Percentiles rank a stretch among this genome's conserved stretches.
phyloP scores from a whole-genome alignment of 2,329 filamentous ascomycete genomes.

The Lasiodiplodia citricola region DNA sequence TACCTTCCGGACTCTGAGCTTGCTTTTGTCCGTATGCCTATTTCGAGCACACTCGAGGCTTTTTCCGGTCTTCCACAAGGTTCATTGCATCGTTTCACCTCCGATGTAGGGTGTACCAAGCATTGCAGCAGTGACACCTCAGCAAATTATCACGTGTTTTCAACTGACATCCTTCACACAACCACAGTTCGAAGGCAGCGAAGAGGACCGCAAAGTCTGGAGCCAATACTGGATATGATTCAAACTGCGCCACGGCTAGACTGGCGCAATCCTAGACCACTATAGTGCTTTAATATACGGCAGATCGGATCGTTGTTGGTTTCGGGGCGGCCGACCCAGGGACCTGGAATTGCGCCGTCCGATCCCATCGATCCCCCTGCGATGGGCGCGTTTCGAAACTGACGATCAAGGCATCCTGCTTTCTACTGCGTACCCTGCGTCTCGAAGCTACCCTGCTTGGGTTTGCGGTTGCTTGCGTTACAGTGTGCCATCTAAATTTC shows the following conservation, averaged over 20 bases:
- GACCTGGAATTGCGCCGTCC: slow-evolving; percentile 5
- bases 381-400: neutral
- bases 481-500: neutral
- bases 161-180: slow-evolving; percentile 7
- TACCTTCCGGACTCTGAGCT: neutral
- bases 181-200: slow-evolving; percentile 68
- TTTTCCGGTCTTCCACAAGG: neutral
- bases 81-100: neutral
- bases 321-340: slow-evolving; percentile 9
- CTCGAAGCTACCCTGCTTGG: neutral
- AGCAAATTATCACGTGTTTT: neutral
- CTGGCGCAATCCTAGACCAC: neutral
- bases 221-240: slow-evolving; percentile 73
- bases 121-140: neutral
- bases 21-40: slow-evolving; percentile 1
- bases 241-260: neutral
- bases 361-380: neutral
- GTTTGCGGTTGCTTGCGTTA: neutral
- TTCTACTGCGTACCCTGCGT: neutral
- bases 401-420: neutral
- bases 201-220: slow-evolving; percentile 75
- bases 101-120: neutral
- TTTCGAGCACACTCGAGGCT: neutral
- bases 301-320: neutral
- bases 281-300: neutral